Percentiles rank a stretch among this genome's conserved stretches.
Conservation (phyloP, 2,329 filamentous ascomycete species). For the Nemania bipapillata region DNA sequence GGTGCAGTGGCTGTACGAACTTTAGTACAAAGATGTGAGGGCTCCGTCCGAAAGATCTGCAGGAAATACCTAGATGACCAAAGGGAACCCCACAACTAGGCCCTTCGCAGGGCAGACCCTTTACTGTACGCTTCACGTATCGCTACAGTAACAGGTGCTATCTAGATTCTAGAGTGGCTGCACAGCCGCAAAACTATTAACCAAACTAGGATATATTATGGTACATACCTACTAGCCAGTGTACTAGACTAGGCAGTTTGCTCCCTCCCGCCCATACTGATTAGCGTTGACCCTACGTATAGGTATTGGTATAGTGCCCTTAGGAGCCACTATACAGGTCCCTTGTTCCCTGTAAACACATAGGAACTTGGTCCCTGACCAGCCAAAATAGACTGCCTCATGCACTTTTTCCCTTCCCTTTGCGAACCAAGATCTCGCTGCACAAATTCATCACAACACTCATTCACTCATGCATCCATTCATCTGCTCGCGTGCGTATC, state of each 20-base stretch:
- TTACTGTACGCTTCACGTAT: neutral
- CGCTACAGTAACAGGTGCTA: too few relatives aligned
- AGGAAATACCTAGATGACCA: neutral
- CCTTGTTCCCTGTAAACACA: slow-evolving; percentile 21
- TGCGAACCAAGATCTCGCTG: neutral
- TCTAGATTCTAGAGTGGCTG: neutral
- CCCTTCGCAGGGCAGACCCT: slow-evolving; percentile 26
- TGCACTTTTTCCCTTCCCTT: neutral
- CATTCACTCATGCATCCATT: neutral
- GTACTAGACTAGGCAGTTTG: neutral
- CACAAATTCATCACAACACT: neutral
- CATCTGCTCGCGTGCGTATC: neutral
- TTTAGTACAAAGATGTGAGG: neutral
- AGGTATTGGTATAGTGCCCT: too few relatives aligned
- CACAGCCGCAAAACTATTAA: slow-evolving; percentile 9
- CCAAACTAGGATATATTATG: neutral
- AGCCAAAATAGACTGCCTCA: neutral
- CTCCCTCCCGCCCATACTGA: slow-evolving; percentile 3
- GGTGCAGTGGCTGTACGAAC: neutral
- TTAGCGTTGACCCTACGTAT: neutral
- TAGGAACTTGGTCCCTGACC: slow-evolving; percentile 15
- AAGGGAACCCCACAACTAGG: slow-evolving; percentile 20
- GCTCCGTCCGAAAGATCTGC: neutral
- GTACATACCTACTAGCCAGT: too few relatives aligned
- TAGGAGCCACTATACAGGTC: neutral